Evolutionary conservation across 495 filamentous ascomycete species (phyloP).

Genomic region (Thermothielavioides terrestris): DNA sequence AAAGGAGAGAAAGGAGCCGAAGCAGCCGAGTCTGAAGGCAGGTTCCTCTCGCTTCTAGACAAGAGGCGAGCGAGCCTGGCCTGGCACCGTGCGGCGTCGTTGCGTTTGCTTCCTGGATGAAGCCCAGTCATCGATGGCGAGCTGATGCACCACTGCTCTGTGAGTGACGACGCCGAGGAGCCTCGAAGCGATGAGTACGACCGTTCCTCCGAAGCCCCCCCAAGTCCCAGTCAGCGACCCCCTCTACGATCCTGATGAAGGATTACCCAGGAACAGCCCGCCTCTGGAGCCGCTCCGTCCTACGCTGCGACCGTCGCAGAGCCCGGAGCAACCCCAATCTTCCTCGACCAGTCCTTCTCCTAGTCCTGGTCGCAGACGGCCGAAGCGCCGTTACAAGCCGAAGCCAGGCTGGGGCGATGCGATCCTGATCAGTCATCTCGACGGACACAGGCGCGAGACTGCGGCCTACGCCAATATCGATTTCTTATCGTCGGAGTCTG

Average conservation of each 20-base stretch:
- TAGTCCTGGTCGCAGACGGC: constrained; percentile 29
- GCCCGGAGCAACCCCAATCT: constrained; percentile 23
- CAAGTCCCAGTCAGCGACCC: constrained; percentile 35
- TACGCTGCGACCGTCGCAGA: constrained; percentile 33
- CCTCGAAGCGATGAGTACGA: constrained; percentile 39
- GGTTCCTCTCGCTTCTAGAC: background rate
- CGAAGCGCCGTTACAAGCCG: constrained; percentile 36
- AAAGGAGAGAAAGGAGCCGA: background rate
- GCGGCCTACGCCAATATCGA: constrained; percentile 34
- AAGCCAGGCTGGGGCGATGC: constrained; percentile 44
- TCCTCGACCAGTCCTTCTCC: constrained; percentile 33
- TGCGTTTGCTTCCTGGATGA: background rate
- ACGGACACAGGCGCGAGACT: constrained; percentile 41
- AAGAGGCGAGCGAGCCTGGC: background rate
- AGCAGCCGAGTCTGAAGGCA: background rate
- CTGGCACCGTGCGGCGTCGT: background rate
- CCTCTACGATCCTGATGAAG: constrained; percentile 40
- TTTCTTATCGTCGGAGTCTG: constrained; percentile 27
- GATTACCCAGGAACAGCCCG: constrained; percentile 34
- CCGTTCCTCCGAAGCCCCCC: constrained; percentile 28
- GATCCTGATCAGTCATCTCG: constrained; percentile 45
- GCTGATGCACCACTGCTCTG: constrained; percentile 17
- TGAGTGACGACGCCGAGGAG: constrained; percentile 21
- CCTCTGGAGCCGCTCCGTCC: constrained; percentile 32
- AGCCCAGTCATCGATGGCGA: constrained; percentile 25